Base-by-base conservation (phyloP, 805 yeast genomes). In the Candida wancherniae region DNA sequence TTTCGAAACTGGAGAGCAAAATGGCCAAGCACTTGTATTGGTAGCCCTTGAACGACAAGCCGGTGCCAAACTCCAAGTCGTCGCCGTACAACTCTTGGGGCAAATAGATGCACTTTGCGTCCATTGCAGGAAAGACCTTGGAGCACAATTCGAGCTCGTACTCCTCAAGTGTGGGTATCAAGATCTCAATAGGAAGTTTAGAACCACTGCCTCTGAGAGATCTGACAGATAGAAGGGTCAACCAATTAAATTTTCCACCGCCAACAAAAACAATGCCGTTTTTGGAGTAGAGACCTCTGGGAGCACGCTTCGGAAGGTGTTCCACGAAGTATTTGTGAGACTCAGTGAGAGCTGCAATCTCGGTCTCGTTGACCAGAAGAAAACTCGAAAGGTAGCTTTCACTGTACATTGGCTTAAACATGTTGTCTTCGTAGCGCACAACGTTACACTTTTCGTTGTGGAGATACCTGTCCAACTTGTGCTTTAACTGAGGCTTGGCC, bases 181-280 rank as follows among this genome's bases (percentile, higher is more conserved):
- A 70, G 7, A 87, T 82, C 62, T 87, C 96, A 13, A 87, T 76
- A 0, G 96, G 95, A 21, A 81, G 56, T 9, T 66, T 67, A 3
- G 83, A 75, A 3, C 90, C 86, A 6, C 71, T 61, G 22, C 76
- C 73, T 47, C 95, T 63, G 29, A 86, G 55, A 39, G 79, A 69
- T 45, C 72, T 72, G 33, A 85, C 70, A 7, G 84, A 75, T 15
- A 82, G 60, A 22, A 82, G 58, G 4, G 85, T 75, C 45, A 80
- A 66, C 71, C 90, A 80, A 39, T 83, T 76, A 55, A 76, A 82
- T 44, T 72, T 73, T 3, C 88, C 92, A 24, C 94, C 94, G 20
- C 90, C 94, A 17, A 84, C 87, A 47, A 67, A 77, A 16, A 74
- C 90, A 12, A 80, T 67, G 7, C 80, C 84, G 34, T 69, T 61